phyloP scores from a whole-genome alignment of 176 grass and related monocot genomes.

The Zoysia japonica region DNA sequence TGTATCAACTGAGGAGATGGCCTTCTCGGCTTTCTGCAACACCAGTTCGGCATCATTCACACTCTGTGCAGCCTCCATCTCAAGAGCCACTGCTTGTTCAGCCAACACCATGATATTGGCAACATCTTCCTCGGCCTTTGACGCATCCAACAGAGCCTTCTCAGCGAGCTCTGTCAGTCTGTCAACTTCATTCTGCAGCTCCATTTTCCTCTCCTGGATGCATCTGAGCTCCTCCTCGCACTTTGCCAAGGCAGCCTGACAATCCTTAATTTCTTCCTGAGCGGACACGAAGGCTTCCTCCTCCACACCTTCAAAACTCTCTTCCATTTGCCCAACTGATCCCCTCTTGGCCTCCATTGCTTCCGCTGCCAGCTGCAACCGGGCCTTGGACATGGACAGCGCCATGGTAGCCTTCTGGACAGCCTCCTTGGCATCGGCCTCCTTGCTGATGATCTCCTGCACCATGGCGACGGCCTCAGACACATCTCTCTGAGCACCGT shows the following conservation, averaged over 20 bases:
- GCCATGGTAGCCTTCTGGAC: constrained; percentile 78
- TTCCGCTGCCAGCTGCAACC: constrained; percentile 64
- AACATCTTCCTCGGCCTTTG: constrained; percentile 90
- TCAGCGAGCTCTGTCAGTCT: constrained; percentile 75
- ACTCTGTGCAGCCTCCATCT: constrained; percentile 68
- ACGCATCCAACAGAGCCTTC: constrained; percentile 69
- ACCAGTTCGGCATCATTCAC: constrained; percentile 73
- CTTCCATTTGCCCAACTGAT: constrained; percentile 37
- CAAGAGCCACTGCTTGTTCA: constrained; percentile 88
- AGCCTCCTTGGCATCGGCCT: constrained; percentile 73
- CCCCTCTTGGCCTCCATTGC: constrained; percentile 59
- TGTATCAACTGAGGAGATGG: constrained; percentile 45
- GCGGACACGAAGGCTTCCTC: constrained; percentile 59
- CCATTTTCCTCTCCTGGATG: constrained; percentile 58
- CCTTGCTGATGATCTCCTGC: constrained; percentile 75
- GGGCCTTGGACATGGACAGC: constrained; percentile 79
- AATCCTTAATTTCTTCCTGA: constrained; percentile 65
- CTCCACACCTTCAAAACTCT: constrained; percentile 46
- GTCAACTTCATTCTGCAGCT: constrained; percentile 83
- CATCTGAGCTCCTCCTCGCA: constrained; percentile 58
- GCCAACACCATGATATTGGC: constrained; percentile 89
- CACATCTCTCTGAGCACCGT: constrained; percentile 55
- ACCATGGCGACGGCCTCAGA: constrained; percentile 48
- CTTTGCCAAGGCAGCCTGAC: constrained; percentile 37
- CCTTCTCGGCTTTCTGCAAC: constrained; percentile 72